phyloP scores from a whole-genome alignment of 225 moss, liverwort and hornwort species.

The Polytrichum commune region DNA sequence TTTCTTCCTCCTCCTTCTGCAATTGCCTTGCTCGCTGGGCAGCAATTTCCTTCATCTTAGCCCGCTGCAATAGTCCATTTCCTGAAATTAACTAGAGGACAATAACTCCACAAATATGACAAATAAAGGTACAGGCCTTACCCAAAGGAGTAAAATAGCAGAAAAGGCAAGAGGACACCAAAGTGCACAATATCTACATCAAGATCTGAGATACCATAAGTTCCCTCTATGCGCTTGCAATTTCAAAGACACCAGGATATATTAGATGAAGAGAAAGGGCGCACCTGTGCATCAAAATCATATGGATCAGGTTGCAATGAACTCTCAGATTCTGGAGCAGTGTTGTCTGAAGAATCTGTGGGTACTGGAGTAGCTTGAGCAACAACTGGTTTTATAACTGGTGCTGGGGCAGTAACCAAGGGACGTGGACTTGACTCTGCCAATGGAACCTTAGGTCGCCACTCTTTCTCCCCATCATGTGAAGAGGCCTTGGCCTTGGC shows the following conservation, averaged over 20 bases:
- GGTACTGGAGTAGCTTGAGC: slow-evolving; percentile 11
- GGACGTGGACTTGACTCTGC: slow-evolving; percentile 39
- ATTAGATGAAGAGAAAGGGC: background rate
- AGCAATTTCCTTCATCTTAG: slow-evolving; percentile 92
- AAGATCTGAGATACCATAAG: background rate
- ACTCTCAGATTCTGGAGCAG: slow-evolving; percentile 35
- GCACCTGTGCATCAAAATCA: slow-evolving; percentile 87
- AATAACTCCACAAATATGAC: no score
- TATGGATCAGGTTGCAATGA: slow-evolving; percentile 47
- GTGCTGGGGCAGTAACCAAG: slow-evolving; percentile 11
- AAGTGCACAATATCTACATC: no score
- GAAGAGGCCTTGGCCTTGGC: slow-evolving; percentile 57
- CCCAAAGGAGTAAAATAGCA: no score
- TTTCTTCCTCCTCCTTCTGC: slow-evolving; percentile 92
- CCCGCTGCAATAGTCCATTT: slow-evolving; percentile 52
- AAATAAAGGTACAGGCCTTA: no score
- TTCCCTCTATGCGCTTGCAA: no score
- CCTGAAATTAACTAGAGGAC: background rate
- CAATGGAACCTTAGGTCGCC: slow-evolving; percentile 74
- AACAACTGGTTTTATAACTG: slow-evolving; percentile 12
- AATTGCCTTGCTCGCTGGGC: slow-evolving; percentile 82
- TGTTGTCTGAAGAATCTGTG: slow-evolving; percentile 43
- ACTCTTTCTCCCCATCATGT: slow-evolving; percentile 97
- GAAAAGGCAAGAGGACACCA: no score
- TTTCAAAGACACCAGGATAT: no score